These are phyloP conservation scores for Populus alba DNA, from an alignment of 345 rosid species.

Conservation along the genomic window DNA sequence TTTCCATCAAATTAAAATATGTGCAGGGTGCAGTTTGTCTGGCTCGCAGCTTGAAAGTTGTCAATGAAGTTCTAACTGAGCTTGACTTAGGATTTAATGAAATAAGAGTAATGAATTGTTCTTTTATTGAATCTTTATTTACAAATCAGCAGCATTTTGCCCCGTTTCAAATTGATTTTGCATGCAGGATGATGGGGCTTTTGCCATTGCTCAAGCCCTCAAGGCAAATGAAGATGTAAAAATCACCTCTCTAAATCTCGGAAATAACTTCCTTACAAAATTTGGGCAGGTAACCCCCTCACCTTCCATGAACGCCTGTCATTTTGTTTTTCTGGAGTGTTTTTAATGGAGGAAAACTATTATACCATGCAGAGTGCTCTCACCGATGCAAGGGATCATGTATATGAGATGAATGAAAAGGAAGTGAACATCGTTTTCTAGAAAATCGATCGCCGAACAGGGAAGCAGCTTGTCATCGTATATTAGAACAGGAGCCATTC, in stretches of 20 bases:
- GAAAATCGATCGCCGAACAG: slow-evolving; percentile 14
- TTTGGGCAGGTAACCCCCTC: slow-evolving; percentile 72
- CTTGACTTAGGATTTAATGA: slow-evolving; percentile 90
- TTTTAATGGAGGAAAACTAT: background rate
- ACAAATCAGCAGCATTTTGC: background rate
- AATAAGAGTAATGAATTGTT: slow-evolving; percentile 54
- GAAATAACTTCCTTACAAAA: slow-evolving; percentile 85
- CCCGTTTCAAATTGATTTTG: slow-evolving; percentile 12
- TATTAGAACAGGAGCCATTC: background rate
- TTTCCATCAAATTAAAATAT: background rate
- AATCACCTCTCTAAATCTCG: slow-evolving; percentile 71
- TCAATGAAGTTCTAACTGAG: slow-evolving; percentile 84
- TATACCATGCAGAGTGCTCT: slow-evolving; percentile 67
- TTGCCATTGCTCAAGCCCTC: slow-evolving; percentile 89
- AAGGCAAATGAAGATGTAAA: slow-evolving; percentile 90
- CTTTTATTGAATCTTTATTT: background rate
- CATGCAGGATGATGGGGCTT: slow-evolving; percentile 89
- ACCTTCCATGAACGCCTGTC: background rate
- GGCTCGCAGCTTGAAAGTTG: slow-evolving; percentile 94
- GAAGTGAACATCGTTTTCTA: slow-evolving; percentile 85
- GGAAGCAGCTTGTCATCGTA: background rate
- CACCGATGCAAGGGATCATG: slow-evolving; percentile 86
- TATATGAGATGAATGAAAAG: slow-evolving; percentile 87
- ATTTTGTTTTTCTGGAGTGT: background rate
- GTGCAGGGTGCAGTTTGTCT: slow-evolving; percentile 78